Base-by-base conservation (phyloP, 148 eudicot genomes). In the Camellia granthamiana region DNA sequence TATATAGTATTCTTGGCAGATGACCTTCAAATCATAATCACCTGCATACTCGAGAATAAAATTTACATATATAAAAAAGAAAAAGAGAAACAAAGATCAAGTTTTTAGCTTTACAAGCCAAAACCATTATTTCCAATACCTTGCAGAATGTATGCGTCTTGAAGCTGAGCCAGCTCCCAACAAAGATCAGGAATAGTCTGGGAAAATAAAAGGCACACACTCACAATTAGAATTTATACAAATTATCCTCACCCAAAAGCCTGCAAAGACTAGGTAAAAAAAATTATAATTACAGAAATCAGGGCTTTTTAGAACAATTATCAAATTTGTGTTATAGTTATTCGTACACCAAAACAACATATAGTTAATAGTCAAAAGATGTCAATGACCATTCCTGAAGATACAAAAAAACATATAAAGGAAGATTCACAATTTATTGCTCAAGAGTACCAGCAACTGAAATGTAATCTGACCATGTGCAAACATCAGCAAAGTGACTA, bases 81-180 rank as follows among this genome's bases (percentile, higher is more conserved):
- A 62, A 41, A 56, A 54, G 56, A 54, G 3, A 47, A 72, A 41
- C 23, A 44, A 42, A 54, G 42, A 63, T 52, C 38, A 10, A 60
- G 54, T 23, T 77, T 74, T 62, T 6, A 13, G 61, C 41, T 3
- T 66, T 19, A 61, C 12, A 42, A 71, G 69, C 46, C 38, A 30
- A 30, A 30, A 30, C 38, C 38, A 30, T 30, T 30, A 30, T 30
- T 30, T 30, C 51, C 64, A 77, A 64, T 86, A 93, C 99, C 99
- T 92, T 96, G 95, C 90, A 96, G 84, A 81, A 96, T 96, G 75
- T 96, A 96, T 13, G 99, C 94, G 82, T 96, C 98, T 92, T 96
- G 99, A 76, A 96, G 97, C 84, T 96, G 98, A 83, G 99, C 99
- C 84, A 96, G 83, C 84, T 93, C 95, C 98, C 97, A 94, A 83